Evolutionary conservation across 2,329 filamentous ascomycete species (phyloP), one percentile per base, ranked within the genome.

Genomic region (Claviceps spartinae): DNA sequence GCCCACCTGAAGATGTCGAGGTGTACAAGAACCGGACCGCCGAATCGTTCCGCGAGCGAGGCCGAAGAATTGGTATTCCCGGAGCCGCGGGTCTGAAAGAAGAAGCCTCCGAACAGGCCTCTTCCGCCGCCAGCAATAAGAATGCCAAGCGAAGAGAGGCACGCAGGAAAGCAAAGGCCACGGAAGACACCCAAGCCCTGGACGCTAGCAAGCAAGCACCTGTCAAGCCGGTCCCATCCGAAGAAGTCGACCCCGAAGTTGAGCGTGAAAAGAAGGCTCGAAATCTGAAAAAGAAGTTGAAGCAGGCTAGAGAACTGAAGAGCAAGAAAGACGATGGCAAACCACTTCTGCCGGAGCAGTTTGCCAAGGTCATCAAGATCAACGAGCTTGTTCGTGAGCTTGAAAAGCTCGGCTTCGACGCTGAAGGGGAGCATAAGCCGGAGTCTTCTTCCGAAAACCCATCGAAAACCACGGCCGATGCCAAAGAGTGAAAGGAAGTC

Each of bases 311-410:
- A 59, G 93, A 97, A 2, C 75, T 98, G 51, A 85, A 88, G 65
- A 84, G 83, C 61, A 96, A 95, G 76, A 95, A 95, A 68, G 87
- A 95, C 24, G 83, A 82, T 52, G 93, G 93, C 20, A 85, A 88
- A 64, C 76, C 80, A 4, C 70, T 98, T 55, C 74, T 97, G 26
- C 91, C 90, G 0, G 93, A 98, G 71, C 93, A 98, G 71, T 85
- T 97, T 57, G 89, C 91, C 60, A 98, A 98, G 72, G 88, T 98
- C 52, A 94, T 95, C 66, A 95, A 93, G 69, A 95, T 98, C 65
- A 88, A 88, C 56, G 93, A 98, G 71, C 77, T 98, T 49, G 83
- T 96, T 53, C 80, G 89, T 13, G 90, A 97, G 65, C 71, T 98
- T 52, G 87, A 94, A 61, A 77, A 79, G 2, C 74, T 98, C 30